Percentiles rank a stretch among this genome's conserved stretches.
phyloP scores from a whole-genome alignment of 495 filamentous ascomycete species.

The Glonium stellatum region DNA sequence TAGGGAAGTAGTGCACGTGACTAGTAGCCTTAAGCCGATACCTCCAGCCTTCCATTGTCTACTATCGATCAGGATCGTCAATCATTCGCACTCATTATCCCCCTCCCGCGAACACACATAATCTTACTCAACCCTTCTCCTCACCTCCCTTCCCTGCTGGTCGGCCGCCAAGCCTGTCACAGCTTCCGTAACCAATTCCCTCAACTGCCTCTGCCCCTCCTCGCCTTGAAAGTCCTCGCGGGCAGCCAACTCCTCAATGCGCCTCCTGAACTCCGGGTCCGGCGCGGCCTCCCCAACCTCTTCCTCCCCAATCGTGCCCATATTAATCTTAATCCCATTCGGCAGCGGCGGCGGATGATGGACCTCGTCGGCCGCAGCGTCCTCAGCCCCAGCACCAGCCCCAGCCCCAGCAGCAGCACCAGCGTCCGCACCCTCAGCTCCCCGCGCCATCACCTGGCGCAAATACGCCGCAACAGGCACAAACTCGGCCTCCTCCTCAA shows the following conservation, averaged over 20 bases:
- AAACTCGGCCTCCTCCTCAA: conserved; percentile 42
- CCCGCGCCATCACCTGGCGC: not conserved
- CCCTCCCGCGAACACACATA: not conserved
- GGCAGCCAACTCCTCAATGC: conserved; percentile 41
- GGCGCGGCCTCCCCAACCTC: conserved; percentile 27
- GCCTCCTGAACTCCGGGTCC: conserved; percentile 40
- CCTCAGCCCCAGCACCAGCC: not conserved
- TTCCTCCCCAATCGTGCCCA: conserved; percentile 33
- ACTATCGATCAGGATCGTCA: too few relatives aligned
- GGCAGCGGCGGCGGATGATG: conserved; percentile 37
- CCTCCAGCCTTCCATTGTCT: too few relatives aligned
- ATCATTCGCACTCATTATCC: too few relatives aligned
- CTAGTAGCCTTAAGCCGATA: too few relatives aligned
- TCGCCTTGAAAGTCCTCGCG: conserved; percentile 39
- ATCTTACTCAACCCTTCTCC: conserved; percentile 26
- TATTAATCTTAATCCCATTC: conserved; percentile 32
- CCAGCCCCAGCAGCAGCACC: not conserved
- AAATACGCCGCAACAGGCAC: conserved; percentile 8
- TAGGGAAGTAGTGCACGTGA: too few relatives aligned
- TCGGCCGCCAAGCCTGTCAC: conserved; percentile 31
- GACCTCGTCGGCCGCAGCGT: conserved; percentile 8
- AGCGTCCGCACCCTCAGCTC: not conserved
- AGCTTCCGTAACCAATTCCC: conserved; percentile 38
- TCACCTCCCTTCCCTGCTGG: conserved; percentile 19
- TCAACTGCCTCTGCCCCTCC: conserved; percentile 37